Evolutionary conservation across 2,329 filamentous ascomycete genomes (phyloP), one percentile per base, ranked within the genome.

Genomic region (Elsinoe fawcettii): DNA sequence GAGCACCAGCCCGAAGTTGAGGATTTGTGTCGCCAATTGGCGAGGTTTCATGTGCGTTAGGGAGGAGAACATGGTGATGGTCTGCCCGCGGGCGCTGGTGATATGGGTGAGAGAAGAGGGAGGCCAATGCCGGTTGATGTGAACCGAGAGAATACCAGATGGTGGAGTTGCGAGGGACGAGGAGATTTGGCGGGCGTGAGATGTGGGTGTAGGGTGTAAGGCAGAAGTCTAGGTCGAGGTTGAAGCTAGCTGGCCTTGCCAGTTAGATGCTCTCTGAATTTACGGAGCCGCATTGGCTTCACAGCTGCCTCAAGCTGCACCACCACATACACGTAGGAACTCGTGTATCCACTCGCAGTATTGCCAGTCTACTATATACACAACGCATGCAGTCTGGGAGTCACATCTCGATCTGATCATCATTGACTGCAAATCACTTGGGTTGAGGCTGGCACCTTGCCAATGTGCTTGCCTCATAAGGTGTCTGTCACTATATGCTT

Each of bases 1-100:
- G 53, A 96, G 82, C 61, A 96, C 89, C 62, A 96, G 83, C 58
- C 85, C 90, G 71, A 96, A 96, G 75, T 95, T 95, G 69, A 96
- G 83, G 64, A 92, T 73, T 77, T 95, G 90, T 51, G 83, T 80
- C 66, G 90, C 84, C 56, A 87, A 80, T 71, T 95, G 89, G 72
- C 90, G 86, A 63, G 88, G 86, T 72, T 89, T 90, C 67, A 81
- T 76, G 56, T 74, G 73, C 59, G 78, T 75, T 62, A 95, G 77
- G 62, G 78, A 74, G 44, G 84, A 82, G 62, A 92, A 67, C 87
- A 91, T 91, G 59, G 56, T 74, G 66, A n/a, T 27, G 41, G 18
- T 3, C 4, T 22, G 41, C 12, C 41, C 41, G n/a, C 41, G 41
- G 11, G 20, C 20, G 41, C 65, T 57, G 56, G 61, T 43, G 44